These are phyloP conservation scores for Lactarius hatsudake DNA, from an alignment of 768 basidiomycete species.

Conservation along the genomic window DNA sequence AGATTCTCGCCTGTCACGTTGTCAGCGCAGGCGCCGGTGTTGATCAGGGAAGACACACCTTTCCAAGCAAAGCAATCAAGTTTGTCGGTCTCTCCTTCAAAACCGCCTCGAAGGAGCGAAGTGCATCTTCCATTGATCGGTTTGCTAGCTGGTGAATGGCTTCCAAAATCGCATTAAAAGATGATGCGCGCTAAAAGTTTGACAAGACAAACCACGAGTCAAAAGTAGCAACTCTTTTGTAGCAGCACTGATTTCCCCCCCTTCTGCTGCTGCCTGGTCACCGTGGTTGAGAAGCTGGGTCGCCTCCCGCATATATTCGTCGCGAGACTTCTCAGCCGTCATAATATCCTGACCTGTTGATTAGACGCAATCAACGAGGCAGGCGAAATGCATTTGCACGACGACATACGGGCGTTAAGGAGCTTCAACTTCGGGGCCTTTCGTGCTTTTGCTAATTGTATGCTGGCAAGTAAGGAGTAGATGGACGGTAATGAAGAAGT, in stretches of 20 bases:
- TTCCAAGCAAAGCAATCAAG: slow-evolving; percentile 81
- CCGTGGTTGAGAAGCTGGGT: slow-evolving; percentile 61
- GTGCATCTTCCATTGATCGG: slow-evolving; percentile 77
- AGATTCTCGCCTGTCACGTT: slow-evolving; percentile 68
- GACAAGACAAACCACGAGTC: slow-evolving; percentile 54
- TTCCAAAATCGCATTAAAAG: slow-evolving; percentile 33
- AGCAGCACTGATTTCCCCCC: slow-evolving; percentile 54
- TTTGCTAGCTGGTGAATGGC: slow-evolving; percentile 82
- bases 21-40: background rate
- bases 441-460: slow-evolving; percentile 75
- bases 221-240: slow-evolving; percentile 53
- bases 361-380: slow-evolving; percentile 3
- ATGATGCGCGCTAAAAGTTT: background rate
- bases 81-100: slow-evolving; percentile 79
- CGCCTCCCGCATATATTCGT: slow-evolving; percentile 67
- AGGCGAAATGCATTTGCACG: background rate
- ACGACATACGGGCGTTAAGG: slow-evolving; percentile 64
- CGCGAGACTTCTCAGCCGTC: slow-evolving; percentile 56
- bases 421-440: slow-evolving; percentile 81
- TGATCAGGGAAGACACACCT: slow-evolving; percentile 46
- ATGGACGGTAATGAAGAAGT: slow-evolving; percentile 62
- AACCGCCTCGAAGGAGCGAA: slow-evolving; percentile 77
- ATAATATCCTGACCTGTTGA: slow-evolving; percentile 62
- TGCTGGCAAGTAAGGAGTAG: slow-evolving; percentile 80
- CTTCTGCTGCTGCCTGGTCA: slow-evolving; percentile 52